Evolutionary conservation across 129 eudicot species (phyloP).

Genomic region (Arctium minus): DNA sequence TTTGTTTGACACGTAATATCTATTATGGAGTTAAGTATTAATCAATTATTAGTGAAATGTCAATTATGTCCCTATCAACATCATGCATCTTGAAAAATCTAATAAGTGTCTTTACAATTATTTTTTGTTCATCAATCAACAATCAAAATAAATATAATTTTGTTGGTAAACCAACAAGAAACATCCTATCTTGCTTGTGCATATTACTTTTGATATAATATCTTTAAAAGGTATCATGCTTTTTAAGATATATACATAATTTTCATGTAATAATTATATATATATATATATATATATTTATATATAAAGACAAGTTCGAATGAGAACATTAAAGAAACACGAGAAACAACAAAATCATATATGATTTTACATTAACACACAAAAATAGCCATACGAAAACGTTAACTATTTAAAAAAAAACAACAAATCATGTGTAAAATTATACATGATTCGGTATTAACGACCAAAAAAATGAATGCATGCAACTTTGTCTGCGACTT

Average conservation of each 20-base stretch:
- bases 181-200: not conserved
- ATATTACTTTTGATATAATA: not conserved
- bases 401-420: too few species aligned
- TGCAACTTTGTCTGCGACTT: too few species aligned
- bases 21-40: not conserved
- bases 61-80: constrained; percentile 9
- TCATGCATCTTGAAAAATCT: not conserved
- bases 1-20: constrained; percentile 15
- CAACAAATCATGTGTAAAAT: too few species aligned
- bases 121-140: not conserved
- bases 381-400: too few species aligned
- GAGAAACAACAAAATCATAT: too few species aligned
- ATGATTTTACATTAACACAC: too few species aligned
- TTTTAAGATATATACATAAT: not conserved
- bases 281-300: too few species aligned
- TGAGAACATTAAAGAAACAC: too few species aligned
- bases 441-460: too few species aligned
- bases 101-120: not conserved
- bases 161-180: constrained; percentile 14
- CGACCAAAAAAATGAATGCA: too few species aligned
- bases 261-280: not conserved
- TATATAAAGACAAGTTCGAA: too few species aligned
- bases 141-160: not conserved
- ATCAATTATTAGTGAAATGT: not conserved
- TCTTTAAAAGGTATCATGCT: not conserved